Evolutionary conservation across 179 eudicot species (phyloP).

Genomic region (Corrigiola litoralis): DNA sequence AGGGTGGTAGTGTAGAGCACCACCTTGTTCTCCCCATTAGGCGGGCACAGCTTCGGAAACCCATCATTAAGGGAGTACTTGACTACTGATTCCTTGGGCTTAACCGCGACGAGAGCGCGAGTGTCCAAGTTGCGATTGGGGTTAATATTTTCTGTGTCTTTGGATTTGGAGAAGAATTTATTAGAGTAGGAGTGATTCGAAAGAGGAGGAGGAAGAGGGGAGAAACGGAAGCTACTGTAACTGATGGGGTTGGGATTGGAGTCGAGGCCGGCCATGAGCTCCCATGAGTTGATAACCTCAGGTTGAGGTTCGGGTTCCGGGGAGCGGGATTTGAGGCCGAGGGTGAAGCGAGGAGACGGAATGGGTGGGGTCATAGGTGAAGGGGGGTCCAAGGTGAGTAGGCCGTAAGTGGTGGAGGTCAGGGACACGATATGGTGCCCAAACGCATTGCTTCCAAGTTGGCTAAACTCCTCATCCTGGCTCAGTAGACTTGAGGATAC

Average conservation of each 20-base stretch:
- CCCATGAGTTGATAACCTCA: slow-evolving; percentile 86
- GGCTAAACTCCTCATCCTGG: slow-evolving; percentile 58
- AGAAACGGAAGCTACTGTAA: slow-evolving; percentile 44
- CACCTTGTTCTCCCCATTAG: slow-evolving; percentile 53
- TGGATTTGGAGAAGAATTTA: slow-evolving; percentile 15
- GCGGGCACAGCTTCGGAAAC: slow-evolving; percentile 53
- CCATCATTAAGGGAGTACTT: slow-evolving; percentile 16
- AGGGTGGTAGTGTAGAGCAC: slow-evolving; percentile 66
- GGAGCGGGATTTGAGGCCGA: slow-evolving; percentile 23
- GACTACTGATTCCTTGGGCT: background rate
- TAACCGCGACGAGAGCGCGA: background rate
- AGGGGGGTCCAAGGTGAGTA: slow-evolving; percentile 48
- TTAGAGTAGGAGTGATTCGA: background rate
- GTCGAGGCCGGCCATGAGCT: slow-evolving; percentile 92
- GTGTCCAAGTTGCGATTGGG: no score
- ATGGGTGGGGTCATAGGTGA: slow-evolving; percentile 27
- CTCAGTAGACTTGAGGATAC: slow-evolving; percentile 61
- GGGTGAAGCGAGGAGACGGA: slow-evolving; percentile 46
- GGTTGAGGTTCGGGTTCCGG: slow-evolving; percentile 25
- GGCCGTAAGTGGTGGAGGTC: slow-evolving; percentile 87
- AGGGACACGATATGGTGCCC: slow-evolving; percentile 84
- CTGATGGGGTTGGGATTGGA: background rate
- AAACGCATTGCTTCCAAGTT: slow-evolving; percentile 35
- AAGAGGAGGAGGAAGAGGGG: slow-evolving; percentile 20
- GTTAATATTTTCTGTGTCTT: slow-evolving; percentile 37